Percentiles rank a stretch among this genome's conserved stretches.
phyloP scores from a whole-genome alignment of 2,329 filamentous ascomycete genomes.

The Allantophomopsis cytisporea region DNA sequence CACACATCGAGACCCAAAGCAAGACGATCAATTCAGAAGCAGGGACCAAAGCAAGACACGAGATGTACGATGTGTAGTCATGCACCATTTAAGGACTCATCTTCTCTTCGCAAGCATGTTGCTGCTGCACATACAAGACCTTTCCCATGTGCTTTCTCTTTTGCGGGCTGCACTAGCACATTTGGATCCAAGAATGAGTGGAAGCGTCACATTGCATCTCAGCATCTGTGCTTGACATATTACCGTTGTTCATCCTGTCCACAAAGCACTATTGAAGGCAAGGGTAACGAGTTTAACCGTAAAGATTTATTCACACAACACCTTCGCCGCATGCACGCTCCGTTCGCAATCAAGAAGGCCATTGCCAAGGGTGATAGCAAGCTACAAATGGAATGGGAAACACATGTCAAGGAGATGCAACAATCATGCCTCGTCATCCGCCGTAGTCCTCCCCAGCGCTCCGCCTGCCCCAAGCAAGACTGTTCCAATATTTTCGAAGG shows the following conservation, averaged over 20 bases:
- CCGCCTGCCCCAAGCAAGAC: constrained; percentile 57
- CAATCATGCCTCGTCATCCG: constrained; percentile 58
- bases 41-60: constrained; percentile 41
- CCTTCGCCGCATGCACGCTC: constrained; percentile 82
- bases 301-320: constrained; percentile 96
- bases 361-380: constrained; percentile 42
- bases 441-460: constrained; percentile 55
- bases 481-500: constrained; percentile 63
- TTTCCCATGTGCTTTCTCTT: constrained; percentile 77
- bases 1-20: constrained; percentile 16
- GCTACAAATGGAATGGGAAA: constrained; percentile 45
- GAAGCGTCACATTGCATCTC: constrained; percentile 87
- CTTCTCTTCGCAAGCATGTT: constrained; percentile 51
- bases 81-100: constrained; percentile 52
- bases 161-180: constrained; percentile 69
- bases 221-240: constrained; percentile 63
- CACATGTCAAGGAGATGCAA: constrained; percentile 56
- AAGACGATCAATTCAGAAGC: constrained; percentile 18
- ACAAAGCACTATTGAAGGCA: constrained; percentile 36
- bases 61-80: constrained; percentile 48
- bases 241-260: constrained; percentile 52
- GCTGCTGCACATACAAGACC: constrained; percentile 56
- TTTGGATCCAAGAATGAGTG: constrained; percentile 96
- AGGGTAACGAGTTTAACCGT: constrained; percentile 69
- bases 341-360: constrained; percentile 46